Base-by-base conservation (phyloP, 2,329 filamentous ascomycete species). In the Microascus cirrosus region DNA sequence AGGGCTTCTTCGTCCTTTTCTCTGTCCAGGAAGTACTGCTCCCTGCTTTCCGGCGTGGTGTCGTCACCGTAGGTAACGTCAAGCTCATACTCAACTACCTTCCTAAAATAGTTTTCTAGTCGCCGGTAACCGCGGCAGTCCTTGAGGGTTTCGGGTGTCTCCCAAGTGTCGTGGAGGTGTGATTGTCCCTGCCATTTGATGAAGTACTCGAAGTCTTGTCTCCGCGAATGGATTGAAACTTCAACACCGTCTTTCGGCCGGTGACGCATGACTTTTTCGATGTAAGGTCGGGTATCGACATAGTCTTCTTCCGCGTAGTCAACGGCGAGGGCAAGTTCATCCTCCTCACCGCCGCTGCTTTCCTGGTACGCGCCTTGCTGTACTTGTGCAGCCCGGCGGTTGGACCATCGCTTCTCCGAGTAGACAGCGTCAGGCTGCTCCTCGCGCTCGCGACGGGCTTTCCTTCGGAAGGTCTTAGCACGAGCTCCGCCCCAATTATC, bases 121-220 rank as follows among this genome's bases (percentile, higher is more conserved):
- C 92, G 91, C 54, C 92, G 89, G 63, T 87, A 86, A 60, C 94
- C 93, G 61, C 90, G 89, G 68, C 86, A 87, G n/a, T 85, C 82
- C 25, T 83, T 79, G 32, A 96, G 81, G 22, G 78, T 81, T 58
- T 89, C 85, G 60, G 86, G 86, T 0, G 85, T 86, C 71, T 97
- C 92, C 93, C 94, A 99, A 0, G 91, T 95, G 59, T 95, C 89
- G 74, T 99, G 94, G 64, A 95, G 86, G 69, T 99, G 91, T 12
- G 94, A 95, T 71, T 91, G 90, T 63, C 87, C 90, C 71, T 96
- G 90, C 94, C 95, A 99, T 75, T 99, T 99, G 72, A 99, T 91
- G 71, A 86, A 82, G 65, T 79, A 99, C 67, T 97, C 90, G 65
- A 94, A 96, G 67, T 96, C 89, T 57, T 91, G 83, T 63, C 80